Evolutionary conservation across 2,329 filamentous ascomycete species (phyloP), one percentile per base, ranked within the genome.

Genomic region (Dissoconium aciculare): DNA sequence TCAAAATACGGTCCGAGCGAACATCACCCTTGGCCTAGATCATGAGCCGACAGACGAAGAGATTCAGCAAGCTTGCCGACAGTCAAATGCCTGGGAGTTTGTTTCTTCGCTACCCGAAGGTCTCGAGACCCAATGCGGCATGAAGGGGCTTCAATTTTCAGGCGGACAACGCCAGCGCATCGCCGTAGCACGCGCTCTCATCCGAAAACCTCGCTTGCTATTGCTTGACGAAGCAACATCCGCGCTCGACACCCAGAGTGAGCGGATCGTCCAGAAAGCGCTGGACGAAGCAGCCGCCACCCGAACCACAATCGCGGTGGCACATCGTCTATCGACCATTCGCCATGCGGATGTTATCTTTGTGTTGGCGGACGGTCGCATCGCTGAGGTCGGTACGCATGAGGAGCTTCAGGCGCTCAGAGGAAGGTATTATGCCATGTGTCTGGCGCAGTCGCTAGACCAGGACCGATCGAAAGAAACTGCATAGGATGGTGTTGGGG

Each of bases 211-310:
- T 0, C 47, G 52, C 4, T 46, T 74, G 3, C 49, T 74, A 3
- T 51, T 74, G 1, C 54, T 75, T 0, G 71, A 75, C 31, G 69
- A 74, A 47, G 69, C 71, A 3, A 74, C 69, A 0, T 63, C 58
- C 2, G 64, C 60, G 30, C 59, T 82, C 0, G 76, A 81, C 40
- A 72, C 71, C 0, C 67, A 75, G 43, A 72, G 67, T 1, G 77
- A 81, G 48, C 67, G 67, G 38, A 56, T 74, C 1, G 71, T 81
- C 6, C 74, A 85, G 52, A 61, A 59, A 1, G 77, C 78, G 0
- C 71, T 85, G 46, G 74, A 82, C 26, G 40, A 49, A 12, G 58
- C 62, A 62, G 25, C 49, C 2, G 36, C 35, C 42, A 47, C 43
- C 5, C 41, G 57, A 5, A 62, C 55, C 1, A 60, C 55, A 26